Evolutionary conservation across 73 alveolate species (phyloP), one percentile per base, ranked within the genome.

Genomic region (Paramecium octaurelia): DNA sequence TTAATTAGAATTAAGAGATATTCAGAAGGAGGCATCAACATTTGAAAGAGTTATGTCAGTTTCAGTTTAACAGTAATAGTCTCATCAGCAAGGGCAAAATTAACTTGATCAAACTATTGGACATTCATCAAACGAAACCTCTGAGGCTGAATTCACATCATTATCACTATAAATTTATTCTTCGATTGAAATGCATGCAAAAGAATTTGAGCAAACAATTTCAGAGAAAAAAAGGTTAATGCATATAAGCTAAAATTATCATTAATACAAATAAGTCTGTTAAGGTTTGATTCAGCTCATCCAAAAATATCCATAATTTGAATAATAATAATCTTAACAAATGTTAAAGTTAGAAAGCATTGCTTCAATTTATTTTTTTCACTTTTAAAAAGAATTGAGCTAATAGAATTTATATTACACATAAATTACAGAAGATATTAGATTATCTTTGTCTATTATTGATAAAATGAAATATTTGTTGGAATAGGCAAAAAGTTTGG

Each of bases 221-320:
- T 73, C 87, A 36, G 87, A 73, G 9, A 36, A 73, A 36, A 73
- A 40, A 73, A 73, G 87, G 35, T 29, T 75, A 75, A 75, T 38
- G 88, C 58, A 75, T 11, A 75, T 75, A 12, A 75, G 88, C 12
- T 42, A 75, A 8, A 35, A 75, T 75, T 75, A 75, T 42, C 38
- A 42, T 38, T 36, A 75, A 75, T 75, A 38, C 38, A 75, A 75
- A 75, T 38, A 75, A 75, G 88, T 75, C 4, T 75, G 88, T 75
- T 20, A 75, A 42, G 60, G 42, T 0, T 42, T 75, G 16, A 75
- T 75, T 35, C 11, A 75, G 8, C n/a, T 75, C 6, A 75, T 75
- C 3, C 21, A 75, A 42, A 75, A 75, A 20, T 75, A 75, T 75
- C 88, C 88, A 14, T 12, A 16, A 38, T 75, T 75, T 42, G 88